Base-by-base conservation (phyloP, 2,329 filamentous ascomycete species). In the Aspergillus versicolor region DNA sequence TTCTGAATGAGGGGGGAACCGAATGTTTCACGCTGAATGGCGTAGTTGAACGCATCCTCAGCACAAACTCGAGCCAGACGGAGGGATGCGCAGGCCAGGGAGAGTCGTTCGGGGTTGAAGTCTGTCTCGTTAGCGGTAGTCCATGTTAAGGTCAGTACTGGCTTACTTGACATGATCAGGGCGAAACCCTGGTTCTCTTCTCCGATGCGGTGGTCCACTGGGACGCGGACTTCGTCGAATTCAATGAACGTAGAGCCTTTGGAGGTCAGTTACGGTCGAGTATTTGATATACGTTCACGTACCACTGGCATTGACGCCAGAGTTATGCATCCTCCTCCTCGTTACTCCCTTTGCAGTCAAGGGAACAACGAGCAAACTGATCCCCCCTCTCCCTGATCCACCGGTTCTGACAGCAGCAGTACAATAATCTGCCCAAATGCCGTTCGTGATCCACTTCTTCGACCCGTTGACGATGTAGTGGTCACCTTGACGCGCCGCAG, bases 71-170 rank as follows among this genome's bases (percentile, higher is more conserved):
- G 78, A 2, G 87, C 79, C 61, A 87, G 79, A 5, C 88, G 78
- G 1, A 87, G 86, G 2, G 83, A 82, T 2, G 83, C 81, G 42
- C 89, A 84, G 2, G 85, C 81, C 56, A 91, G 87, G 6, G 79
- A 79, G 4, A 91, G 78, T 0, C 88, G 82, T 70, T 92, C 88
- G 68, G 90, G 88, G 73, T 91, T 91, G 80, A 91, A 91, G 74
- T 91, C 78, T 70, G 60, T 4, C 21, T 32, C 12, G 41, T 42
- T 15, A 30, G 19, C 27, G 9, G 24, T 27, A 27, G 2, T 15
- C n/a, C 46, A 11, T 6, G n/a, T 34, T 2, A n/a, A 30, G 4
- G n/a, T 19, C 3, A 13, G 22, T 6, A 11, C 17, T 21, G 21
- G 19, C 19, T 24, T 65, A 73, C 81, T 90, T 40, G 84, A 87